Evolutionary conservation across 176 grass and related monocot species (phyloP).

Genomic region (Lolium perenne): DNA sequence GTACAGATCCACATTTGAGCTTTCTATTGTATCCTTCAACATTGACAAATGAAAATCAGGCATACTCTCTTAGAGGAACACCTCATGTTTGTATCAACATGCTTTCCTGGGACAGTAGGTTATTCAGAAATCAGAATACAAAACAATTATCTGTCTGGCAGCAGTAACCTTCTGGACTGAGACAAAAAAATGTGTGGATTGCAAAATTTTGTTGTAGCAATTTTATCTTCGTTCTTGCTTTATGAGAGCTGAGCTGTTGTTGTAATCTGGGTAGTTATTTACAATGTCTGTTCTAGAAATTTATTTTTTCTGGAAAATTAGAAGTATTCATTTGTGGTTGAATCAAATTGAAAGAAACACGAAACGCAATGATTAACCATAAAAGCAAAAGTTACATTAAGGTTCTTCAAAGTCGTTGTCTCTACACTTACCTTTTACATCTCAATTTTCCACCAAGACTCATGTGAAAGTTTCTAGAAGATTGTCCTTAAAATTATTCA

Average conservation of each 20-base stretch:
- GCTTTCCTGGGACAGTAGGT: neutral
- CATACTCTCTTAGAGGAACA: neutral
- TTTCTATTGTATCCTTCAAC: constrained; percentile 44
- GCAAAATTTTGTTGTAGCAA: neutral
- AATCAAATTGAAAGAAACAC: too few species aligned
- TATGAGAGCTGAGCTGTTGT: neutral
- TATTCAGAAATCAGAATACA: neutral
- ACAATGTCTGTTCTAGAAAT: neutral
- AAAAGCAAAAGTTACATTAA: too few species aligned
- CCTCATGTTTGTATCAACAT: constrained; percentile 21
- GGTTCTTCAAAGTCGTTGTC: too few species aligned
- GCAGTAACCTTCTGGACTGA: neutral
- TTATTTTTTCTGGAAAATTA: neutral
- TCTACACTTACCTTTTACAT: too few species aligned
- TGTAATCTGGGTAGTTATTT: too few species aligned
- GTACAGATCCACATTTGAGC: constrained; percentile 38
- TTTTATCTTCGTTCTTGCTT: neutral
- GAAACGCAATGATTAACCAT: too few species aligned
- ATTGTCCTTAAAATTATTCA: too few species aligned
- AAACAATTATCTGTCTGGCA: neutral
- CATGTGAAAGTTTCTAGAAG: too few species aligned
- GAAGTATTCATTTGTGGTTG: too few species aligned
- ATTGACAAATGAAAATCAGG: constrained; percentile 40
- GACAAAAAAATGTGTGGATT: neutral
- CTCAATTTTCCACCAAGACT: too few species aligned